Base-by-base conservation (phyloP, 192 early-diverging fungal genomes). In the Cetraspora pellucida region DNA sequence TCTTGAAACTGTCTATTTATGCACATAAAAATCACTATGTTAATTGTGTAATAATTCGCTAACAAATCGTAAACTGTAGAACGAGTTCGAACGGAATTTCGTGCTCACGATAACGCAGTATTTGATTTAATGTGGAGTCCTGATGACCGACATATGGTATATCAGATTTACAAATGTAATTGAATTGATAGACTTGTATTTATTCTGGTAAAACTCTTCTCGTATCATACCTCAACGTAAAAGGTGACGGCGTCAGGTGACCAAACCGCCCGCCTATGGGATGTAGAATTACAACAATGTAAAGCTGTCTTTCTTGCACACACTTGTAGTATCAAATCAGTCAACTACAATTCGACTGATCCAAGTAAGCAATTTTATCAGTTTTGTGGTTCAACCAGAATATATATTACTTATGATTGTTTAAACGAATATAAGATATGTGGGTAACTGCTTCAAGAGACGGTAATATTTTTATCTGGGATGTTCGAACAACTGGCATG, bases 41-140 rank as follows among this genome's bases (percentile, higher is more conserved):
- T 46, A 19, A 49, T 52, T 37, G 46, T 55, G 14, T 59, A 80
- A 54, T 72, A 52, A 37, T 37, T 37, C 37, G 1, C 37, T 37
- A n/a, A n/a, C n/a, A n/a, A n/a, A 16, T 74, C 31, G 44, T 45
- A 23, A 45, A 28, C 19, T 59, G 28, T 46, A 82, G 82, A 87
- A 60, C 60, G 55, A 57, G 49, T 21, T 10, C 71, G 80, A 46
- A 60, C 10, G 10, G 47, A 72, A 28, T 91, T 90, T 77, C 69
- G 82, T 55, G 91, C 88, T 4, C 94, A 97, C 64, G 77, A 85
- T 47, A 94, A 93, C 82, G 88, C 93, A 10, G 83, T 93, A 10
- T 89, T 94, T 69, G 94, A 97, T 79, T 68, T 93, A 11, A 81
- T 84, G 28, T 97, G 93, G 93, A 87, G 87, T 46, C 59, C 73